Conservation (phyloP, 257 asterid species). For the Nicotiana sylvestris region DNA sequence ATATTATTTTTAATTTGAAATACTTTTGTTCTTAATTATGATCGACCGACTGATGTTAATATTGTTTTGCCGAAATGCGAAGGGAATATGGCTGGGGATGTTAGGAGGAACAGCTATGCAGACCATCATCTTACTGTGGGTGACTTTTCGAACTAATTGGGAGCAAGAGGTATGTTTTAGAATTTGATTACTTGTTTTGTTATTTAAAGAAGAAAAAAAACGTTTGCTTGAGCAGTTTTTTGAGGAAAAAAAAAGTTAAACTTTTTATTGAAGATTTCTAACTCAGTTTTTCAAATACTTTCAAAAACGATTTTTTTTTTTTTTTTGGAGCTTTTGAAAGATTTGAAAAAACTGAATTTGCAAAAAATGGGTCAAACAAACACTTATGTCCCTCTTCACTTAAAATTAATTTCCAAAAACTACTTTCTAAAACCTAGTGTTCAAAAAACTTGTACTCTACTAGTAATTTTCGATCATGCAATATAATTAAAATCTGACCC, state of each 20-base stretch:
- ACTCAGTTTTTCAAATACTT: not conserved
- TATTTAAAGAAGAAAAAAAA: no score
- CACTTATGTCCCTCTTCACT: not conserved
- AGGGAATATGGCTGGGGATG: constrained; percentile 34
- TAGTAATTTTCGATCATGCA: not conserved
- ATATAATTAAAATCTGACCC: not conserved
- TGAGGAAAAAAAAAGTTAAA: no score
- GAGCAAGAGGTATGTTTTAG: constrained; percentile 18
- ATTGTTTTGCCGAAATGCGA: not conserved
- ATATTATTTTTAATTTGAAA: not conserved
- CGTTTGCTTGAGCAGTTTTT: no score
- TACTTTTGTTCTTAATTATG: not conserved
- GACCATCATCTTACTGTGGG: constrained; percentile 25
- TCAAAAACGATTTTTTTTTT: no score
- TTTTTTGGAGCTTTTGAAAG: not conserved
- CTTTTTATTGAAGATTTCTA: not conserved
- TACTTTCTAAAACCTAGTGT: not conserved
- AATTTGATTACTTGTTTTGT: no score
- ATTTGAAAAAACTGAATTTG: not conserved
- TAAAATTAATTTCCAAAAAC: not conserved
- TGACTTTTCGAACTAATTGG: constrained; percentile 30
- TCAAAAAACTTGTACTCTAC: not conserved
- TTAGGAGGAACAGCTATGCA: constrained; percentile 27
- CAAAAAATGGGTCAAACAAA: not conserved
- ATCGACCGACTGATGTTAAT: not conserved